These are phyloP conservation scores for slime mould (Dictyostelium discoideum) DNA, from an alignment of 78 protist genomes.

Conservation along the genomic window DNA sequence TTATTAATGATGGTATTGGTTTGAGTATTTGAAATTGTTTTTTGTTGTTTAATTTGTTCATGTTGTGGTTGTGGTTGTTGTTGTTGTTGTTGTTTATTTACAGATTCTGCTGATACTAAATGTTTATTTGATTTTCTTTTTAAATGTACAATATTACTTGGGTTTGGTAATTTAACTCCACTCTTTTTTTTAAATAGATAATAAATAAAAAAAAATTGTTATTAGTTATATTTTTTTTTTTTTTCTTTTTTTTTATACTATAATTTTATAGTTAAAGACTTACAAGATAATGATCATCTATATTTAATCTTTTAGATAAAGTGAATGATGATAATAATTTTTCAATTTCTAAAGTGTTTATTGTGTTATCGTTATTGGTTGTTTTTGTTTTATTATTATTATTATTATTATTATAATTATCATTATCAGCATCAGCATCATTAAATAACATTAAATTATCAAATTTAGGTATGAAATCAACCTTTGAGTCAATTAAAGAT, in stretches of 20 bases:
- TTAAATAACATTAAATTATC: not conserved
- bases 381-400: not conserved
- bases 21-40: not conserved
- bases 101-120: not conserved
- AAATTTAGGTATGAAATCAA: constrained; percentile 64
- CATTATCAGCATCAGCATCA: not conserved
- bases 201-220: too few relatives aligned
- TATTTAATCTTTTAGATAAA: constrained; percentile 42
- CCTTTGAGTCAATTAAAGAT: constrained; percentile 27
- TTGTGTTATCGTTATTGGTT: not conserved
- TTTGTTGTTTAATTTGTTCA: not conserved
- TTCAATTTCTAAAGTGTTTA: constrained; percentile 28
- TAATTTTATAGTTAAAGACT: too few relatives aligned
- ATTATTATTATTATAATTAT: not conserved
- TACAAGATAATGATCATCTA: constrained; percentile 42
- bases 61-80: not conserved
- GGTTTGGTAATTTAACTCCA: constrained; percentile 25
- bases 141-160: constrained; percentile 16
- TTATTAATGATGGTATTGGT: not conserved
- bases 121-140: constrained; percentile 57
- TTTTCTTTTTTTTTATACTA: too few relatives aligned
- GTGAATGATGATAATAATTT: constrained; percentile 1
- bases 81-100: not conserved
- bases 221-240: too few relatives aligned
- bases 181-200: not conserved